Base-by-base conservation (phyloP, 2,329 filamentous ascomycete species). In the Verticillium nubilum region DNA sequence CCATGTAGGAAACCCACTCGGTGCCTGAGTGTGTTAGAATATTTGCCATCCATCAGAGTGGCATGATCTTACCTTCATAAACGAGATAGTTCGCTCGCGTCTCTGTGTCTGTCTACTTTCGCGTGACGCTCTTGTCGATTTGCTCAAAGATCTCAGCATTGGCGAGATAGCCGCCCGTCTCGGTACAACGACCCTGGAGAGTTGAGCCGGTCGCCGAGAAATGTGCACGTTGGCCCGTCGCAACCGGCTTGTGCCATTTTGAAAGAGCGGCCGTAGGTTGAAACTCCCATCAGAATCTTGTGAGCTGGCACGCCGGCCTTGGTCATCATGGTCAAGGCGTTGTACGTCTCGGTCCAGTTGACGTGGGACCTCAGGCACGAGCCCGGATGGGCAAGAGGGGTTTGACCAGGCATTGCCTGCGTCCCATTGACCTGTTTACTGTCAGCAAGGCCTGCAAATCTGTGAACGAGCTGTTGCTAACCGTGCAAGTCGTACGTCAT, bases 401-500 rank as follows among this genome's bases (percentile, higher is more conserved):
- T 53, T 65, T 15, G 68, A 61, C 52, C 63, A 67, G 9, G 64
- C 54, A 56, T 70, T 72, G 0, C 64, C 65, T 1, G 66, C 65
- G n/a, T 72, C 71, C 58, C 58, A 56, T 19, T 60, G 61, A 5
- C 27, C 31, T 26, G 19, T 23, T 15, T 9, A 52, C 7, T 26
- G 47, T 52, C 19, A 52, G n/a, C 19, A 26, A 1, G 5, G 12
- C 2, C 4, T 1, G 1, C 9, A 29, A 3, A 10, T 53, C 12
- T 6, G 1, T n/a, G 26, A 12, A 53, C n/a, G 19, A n/a, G 9
- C 28, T 1, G 4, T 67, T n/a, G 72, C 59, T 72, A 66, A 4
- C 73, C 72, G n/a, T 74, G 71, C 0, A 74, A 58, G 52, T 74
- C 71, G 15, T 74, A 74, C 3, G 71, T 72, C 68, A 74, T 74